Percentiles rank a stretch among this genome's conserved stretches.
Evolutionary conservation across 2,329 filamentous ascomycete genomes (phyloP).

Genomic region (Alternaria sp.): DNA sequence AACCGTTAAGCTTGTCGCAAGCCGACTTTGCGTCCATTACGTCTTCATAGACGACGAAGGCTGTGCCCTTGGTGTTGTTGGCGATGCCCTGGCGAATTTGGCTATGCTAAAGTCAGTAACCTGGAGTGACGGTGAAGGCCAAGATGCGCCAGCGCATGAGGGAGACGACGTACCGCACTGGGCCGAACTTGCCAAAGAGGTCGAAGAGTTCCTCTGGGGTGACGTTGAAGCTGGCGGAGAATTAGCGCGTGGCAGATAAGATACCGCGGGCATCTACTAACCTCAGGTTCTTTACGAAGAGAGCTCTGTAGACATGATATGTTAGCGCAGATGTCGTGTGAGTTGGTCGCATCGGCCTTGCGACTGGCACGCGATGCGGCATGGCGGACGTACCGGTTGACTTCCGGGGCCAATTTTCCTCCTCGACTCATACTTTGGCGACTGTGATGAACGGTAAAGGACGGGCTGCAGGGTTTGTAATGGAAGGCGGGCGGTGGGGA

Average conservation of each 20-base stretch:
- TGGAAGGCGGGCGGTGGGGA: conserved; percentile 13
- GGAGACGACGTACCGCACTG: conserved; percentile 75
- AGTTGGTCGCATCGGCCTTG: conserved; percentile 27
- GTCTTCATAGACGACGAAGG: conserved; percentile 99
- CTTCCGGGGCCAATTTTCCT: conserved; percentile 98
- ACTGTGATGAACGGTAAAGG: conserved; percentile 27
- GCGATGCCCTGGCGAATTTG: conserved; percentile 99
- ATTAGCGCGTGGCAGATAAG: conserved; percentile 17
- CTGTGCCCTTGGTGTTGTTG: conserved; percentile 96
- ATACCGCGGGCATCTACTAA: conserved; percentile 48
- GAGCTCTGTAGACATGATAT: conserved; percentile 69
- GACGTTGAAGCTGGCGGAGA: conserved; percentile 84
- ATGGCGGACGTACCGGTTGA: conserved; percentile 79
- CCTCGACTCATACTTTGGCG: conserved; percentile 86
- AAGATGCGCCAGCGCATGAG: conserved; percentile 8
- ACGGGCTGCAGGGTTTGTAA: conserved; percentile 30
- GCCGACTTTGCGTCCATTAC: conserved; percentile 98
- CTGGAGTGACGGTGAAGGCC: background rate
- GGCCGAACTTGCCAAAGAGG: conserved; percentile 96
- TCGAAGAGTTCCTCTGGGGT: conserved; percentile 97
- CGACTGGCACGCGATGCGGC: conserved; percentile 21
- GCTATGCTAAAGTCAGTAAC: conserved; percentile 57
- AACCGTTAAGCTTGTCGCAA: conserved; percentile 99
- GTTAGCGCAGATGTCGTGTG: conserved; percentile 44
- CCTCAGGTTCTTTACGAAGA: conserved; percentile 99